phyloP scores from a whole-genome alignment of 805 yeast genomes.

The Wickerhamomyces kurtzmanii region DNA sequence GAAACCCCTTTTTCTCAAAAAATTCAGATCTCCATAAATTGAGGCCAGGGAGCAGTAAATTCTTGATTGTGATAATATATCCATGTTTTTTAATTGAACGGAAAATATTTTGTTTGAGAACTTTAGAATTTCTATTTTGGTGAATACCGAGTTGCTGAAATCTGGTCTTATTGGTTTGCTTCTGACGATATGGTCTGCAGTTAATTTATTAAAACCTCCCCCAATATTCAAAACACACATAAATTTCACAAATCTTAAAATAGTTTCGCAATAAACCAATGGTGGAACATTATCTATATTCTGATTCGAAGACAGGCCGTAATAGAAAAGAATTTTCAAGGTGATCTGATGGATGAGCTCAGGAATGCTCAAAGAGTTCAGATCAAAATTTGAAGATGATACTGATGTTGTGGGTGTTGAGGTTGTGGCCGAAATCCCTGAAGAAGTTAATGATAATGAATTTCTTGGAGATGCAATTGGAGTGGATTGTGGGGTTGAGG shows the following conservation, averaged over 20 bases:
- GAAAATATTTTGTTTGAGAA: conserved; percentile 38
- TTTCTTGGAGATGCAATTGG: conserved; percentile 37
- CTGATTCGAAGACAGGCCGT: conserved; percentile 40
- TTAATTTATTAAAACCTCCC: conserved; percentile 32
- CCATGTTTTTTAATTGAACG: conserved; percentile 33
- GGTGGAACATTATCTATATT: conserved; percentile 77
- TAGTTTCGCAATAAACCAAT: conserved; percentile 62
- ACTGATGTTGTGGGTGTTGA: conserved; percentile 1
- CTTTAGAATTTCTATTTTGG: conserved; percentile 33
- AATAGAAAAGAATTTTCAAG: conserved; percentile 30
- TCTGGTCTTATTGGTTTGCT: conserved; percentile 16
- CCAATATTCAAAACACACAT: conserved; percentile 42
- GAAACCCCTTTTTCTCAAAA: conserved; percentile 60
- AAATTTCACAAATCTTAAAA: conserved; percentile 53
- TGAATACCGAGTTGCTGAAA: conserved; percentile 11
- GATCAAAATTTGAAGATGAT: conserved; percentile 3
- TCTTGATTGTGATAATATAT: conserved; percentile 43
- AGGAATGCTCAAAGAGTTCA: conserved; percentile 13
- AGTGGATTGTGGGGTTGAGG: conserved; percentile 11
- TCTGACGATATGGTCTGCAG: conserved; percentile 35
- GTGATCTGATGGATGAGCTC: conserved; percentile 28
- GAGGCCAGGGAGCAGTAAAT: conserved; percentile 59
- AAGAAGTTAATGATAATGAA: no score
- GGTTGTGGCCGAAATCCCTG: conserved; percentile 12
- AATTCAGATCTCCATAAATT: conserved; percentile 50